Conservation (phyloP, 495 filamentous ascomycete species). For the Penicillium turbatum region DNA sequence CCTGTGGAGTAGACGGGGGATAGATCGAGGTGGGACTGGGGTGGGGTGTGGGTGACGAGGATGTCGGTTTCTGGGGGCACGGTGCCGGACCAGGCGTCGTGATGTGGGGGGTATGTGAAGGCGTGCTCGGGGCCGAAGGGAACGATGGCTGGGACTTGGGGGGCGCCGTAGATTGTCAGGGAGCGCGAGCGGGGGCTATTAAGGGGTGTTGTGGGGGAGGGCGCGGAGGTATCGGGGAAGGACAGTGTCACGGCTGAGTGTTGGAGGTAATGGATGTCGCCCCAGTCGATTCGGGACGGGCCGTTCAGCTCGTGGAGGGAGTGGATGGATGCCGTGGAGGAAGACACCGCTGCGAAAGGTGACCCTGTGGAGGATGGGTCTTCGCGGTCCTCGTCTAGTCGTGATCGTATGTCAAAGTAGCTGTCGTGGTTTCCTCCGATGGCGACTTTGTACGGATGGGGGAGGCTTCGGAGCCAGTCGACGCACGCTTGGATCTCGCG, state of each 20-base stretch:
- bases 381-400: constrained; percentile 39
- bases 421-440: constrained; percentile 89
- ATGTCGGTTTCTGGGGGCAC: constrained; percentile 76
- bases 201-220: constrained; percentile 14
- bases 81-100: constrained; percentile 60
- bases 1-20: constrained; percentile 55
- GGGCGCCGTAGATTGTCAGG: constrained; percentile 58
- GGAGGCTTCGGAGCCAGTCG: constrained; percentile 70
- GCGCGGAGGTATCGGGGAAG: constrained; percentile 28
- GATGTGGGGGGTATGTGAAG: constrained; percentile 57
- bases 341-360: constrained; percentile 33
- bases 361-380: constrained; percentile 8
- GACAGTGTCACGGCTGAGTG: constrained; percentile 51
- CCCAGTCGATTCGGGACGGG: constrained; percentile 49
- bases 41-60: constrained; percentile 75
- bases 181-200: constrained; percentile 27
- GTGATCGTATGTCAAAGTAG: constrained; percentile 63
- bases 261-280: constrained; percentile 60
- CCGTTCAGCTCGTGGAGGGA: constrained; percentile 37
- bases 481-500: constrained; percentile 70
- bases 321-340: constrained; percentile 40
- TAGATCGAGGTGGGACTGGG: constrained; percentile 70
- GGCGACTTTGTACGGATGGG: constrained; percentile 74
- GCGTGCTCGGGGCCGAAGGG: constrained; percentile 58
- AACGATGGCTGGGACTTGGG: constrained; percentile 56